Conservation (phyloP, 2,329 filamentous ascomycete species). For the Lasiodiplodia citricola region DNA sequence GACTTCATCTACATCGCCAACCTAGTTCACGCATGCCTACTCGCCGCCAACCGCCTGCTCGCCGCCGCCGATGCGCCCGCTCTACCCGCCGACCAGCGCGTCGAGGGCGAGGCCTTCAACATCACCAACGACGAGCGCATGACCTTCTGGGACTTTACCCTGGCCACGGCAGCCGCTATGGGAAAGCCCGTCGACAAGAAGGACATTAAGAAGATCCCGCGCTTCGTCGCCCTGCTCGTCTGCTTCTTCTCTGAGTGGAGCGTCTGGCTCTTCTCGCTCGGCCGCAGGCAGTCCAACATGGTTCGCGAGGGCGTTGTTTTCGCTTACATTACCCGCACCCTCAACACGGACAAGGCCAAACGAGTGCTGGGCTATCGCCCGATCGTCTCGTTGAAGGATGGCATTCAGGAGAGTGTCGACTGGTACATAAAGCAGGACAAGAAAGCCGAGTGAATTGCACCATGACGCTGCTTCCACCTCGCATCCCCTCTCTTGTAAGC, state of each 20-base stretch:
- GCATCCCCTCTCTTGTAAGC: background rate
- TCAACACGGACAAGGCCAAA: slow-evolving; percentile 28
- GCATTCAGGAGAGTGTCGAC: slow-evolving; percentile 23
- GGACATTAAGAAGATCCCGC: slow-evolving; percentile 16
- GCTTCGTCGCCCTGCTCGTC: slow-evolving; percentile 4
- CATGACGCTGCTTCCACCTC: background rate
- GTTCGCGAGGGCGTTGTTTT: slow-evolving; percentile 22
- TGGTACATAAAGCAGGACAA: slow-evolving; percentile 24
- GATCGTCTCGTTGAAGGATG: slow-evolving; percentile 24
- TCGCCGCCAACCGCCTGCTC: slow-evolving; percentile 29
- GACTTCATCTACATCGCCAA: slow-evolving; percentile 30
- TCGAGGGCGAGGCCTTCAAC: slow-evolving; percentile 31
- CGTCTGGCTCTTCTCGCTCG: slow-evolving; percentile 28
- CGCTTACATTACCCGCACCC: slow-evolving; percentile 23
- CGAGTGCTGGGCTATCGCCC: slow-evolving; percentile 25
- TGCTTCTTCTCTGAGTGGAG: slow-evolving; percentile 27
- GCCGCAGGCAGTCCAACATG: slow-evolving; percentile 25
- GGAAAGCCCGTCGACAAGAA: slow-evolving; percentile 20
- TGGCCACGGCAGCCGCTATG: background rate
- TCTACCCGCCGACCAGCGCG: slow-evolving; percentile 22
- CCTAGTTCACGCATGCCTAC: slow-evolving; percentile 29
- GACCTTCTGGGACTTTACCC: slow-evolving; percentile 30
- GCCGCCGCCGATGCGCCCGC: slow-evolving; percentile 14
- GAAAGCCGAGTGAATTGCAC: background rate
- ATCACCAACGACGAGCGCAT: slow-evolving; percentile 30